Base-by-base conservation (phyloP, 1,284 basidiomycete genomes). In the Kwoniella shivajii region DNA sequence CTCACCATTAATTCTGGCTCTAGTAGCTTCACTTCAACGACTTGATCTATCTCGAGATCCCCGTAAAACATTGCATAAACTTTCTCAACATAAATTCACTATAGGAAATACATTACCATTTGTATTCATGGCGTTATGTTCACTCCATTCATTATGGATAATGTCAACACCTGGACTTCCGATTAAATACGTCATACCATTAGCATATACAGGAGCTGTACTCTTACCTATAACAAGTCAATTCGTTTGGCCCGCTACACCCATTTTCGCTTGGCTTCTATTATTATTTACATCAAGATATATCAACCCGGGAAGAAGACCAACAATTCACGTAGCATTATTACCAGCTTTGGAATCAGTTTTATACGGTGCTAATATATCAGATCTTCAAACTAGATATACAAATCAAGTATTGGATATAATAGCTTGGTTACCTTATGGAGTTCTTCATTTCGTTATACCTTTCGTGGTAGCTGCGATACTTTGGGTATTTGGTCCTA, bases 341-440 rank as follows among this genome's bases (percentile, higher is more conserved):
- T 85, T 98, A 3, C 95, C 95, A 0, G 95, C 94, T 0, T 84
- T 98, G 54, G 95, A 99, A 76, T 88, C 89, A 9, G 91, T 96
- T 30, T 82, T 96, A 29, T 98, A 96, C 75, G 95, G 95, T 10
- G 94, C 92, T 49, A 98, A 97, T 79, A 94, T 98, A 61, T 93
- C 90, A 33, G 93, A 97, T 77, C 88, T 98, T 71, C 86, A 98
- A 60, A 98, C 94, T 3, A 85, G 92, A 18, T 92, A 87, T 78
- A 97, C 94, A 2, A 90, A 96, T 70, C 90, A 93, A 3, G 67
- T 92, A 24, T 85, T 99, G 50, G 95, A 99, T 74, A 84, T 99
- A 60, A 72, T 96, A 51, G 94, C 94, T 0, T 99, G 95, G 95
- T 73, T 98, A 1, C 94, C 95, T 0, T 99, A 99, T 72, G 96